These are phyloP conservation scores for Schrenkiella parvula DNA, from an alignment of 345 rosid genomes.

Conservation along the genomic window DNA sequence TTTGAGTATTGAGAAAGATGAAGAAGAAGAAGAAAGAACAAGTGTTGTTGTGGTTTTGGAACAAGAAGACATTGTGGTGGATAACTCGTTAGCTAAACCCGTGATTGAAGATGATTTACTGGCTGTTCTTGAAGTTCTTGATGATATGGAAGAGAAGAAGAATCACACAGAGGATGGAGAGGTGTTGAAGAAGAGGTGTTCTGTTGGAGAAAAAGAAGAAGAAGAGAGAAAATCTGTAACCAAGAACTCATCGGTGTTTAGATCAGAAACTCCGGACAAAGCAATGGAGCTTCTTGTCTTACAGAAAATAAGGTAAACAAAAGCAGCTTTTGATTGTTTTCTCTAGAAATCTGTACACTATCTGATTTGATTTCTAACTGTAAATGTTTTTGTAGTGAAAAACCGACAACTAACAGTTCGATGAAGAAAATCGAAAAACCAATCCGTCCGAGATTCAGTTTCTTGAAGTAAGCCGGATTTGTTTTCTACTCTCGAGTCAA, in stretches of 20 bases:
- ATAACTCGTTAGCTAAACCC: not conserved
- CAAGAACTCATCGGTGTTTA: not conserved
- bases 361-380: not conserved
- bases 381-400: conserved; percentile 17
- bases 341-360: not conserved
- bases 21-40: not conserved
- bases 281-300: conserved; percentile 5
- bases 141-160: not conserved
- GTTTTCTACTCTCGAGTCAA: not conserved
- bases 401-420: not conserved
- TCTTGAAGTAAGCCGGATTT: conserved; percentile 17
- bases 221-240: not conserved
- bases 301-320: conserved; percentile 20
- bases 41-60: conserved; percentile 14
- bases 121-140: not conserved
- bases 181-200: conserved; percentile 1
- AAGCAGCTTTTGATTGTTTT: not conserved
- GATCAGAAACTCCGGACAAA: conserved; percentile 10
- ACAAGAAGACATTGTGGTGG: conserved; percentile 2
- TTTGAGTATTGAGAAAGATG: conserved; percentile 2
- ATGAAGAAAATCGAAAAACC: conserved; percentile 2
- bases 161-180: not conserved
- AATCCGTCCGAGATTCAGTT: conserved; percentile 12
- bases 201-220: conserved; percentile 2
- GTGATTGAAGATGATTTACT: conserved; percentile 3